Base-by-base conservation (phyloP, 2,329 filamentous ascomycete species). In the Ascochyta lentis region DNA sequence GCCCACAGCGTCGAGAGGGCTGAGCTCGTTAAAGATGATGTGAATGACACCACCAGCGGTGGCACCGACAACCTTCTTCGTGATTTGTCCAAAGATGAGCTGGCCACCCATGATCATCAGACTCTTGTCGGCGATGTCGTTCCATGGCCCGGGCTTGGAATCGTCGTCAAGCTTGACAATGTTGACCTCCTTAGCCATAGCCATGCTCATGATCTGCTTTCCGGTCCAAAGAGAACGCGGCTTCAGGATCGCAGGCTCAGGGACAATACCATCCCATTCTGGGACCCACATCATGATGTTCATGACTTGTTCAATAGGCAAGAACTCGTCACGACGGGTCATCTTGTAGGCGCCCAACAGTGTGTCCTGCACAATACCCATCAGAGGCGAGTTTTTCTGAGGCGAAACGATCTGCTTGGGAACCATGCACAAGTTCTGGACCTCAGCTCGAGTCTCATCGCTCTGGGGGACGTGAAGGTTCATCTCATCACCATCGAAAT, bases 401-500 rank as follows among this genome's bases (percentile, higher is more conserved):
- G 95, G 95, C 2, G 96, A 99, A 9, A 99, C 96, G 70, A 99
- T 98, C 77, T 99, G 97, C 67, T 95, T 85, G 0, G 95, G 95
- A n/a, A 99, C 95, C 84, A 98, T 89, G 76, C 94, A 98, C 13
- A 99, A 85, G 74, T 98, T 89, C 76, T 88, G 91, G 66, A 99
- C 87, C 77, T 99, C 95, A 41, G 96, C 92, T 58, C 95, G 90
- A 31, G 96, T 96, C 77, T 99, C 96, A 73, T 99, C 93, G 34
- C 91, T 95, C 73, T 99, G 95, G 4, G 95, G 96, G 48, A 99
- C 96, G 84, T 99, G 95, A 80, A 99, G 86, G 75, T 99, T 99
- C 95, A 99, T 99, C 79, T 99, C 95, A 76, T 99, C 95, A 79
- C 95, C 95, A 73, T 99, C 95, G 79, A 99, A 99, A 90, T 99